A percentile compares a stretch with the other conserved stretches of the same genome.
Evolutionary conservation across 176 grass and related monocot genomes (phyloP).

Genomic region (Saccharum spontaneum): DNA sequence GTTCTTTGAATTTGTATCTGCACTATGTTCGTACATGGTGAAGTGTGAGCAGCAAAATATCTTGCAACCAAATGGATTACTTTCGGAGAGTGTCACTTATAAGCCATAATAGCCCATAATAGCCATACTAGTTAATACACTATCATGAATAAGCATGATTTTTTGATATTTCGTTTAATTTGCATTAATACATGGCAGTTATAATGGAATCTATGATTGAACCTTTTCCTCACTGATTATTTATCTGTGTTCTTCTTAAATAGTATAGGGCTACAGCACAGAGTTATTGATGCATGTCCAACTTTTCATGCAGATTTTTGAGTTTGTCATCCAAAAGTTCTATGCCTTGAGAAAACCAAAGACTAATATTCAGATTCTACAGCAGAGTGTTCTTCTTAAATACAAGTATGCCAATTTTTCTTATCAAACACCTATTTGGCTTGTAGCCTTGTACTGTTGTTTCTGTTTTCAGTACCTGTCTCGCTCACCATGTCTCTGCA

Average conservation of each 20-base stretch:
- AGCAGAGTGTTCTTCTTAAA: constrained; percentile 91
- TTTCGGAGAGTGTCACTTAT: not conserved
- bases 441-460: not conserved
- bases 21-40: not conserved
- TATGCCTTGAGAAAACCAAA: constrained; percentile 99
- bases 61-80: not conserved
- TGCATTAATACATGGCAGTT: not conserved
- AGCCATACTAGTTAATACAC: not conserved
- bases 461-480: constrained; percentile 9
- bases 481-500: not conserved
- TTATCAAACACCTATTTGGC: constrained; percentile 12
- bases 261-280: constrained; percentile 11
- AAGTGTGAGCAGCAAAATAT: not conserved
- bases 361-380: constrained; percentile 99
- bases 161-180: constrained; percentile 9
- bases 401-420: constrained; percentile 80
- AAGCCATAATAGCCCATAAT: not conserved
- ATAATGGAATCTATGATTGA: constrained; percentile 13
- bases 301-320: constrained; percentile 77
- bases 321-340: constrained; percentile 95
- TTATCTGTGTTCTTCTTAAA: not conserved
- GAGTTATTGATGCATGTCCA: constrained; percentile 28
- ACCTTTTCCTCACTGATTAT: not conserved
- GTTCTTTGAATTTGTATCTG: not conserved
- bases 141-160: not conserved